phyloP scores from a whole-genome alignment of 176 grass and related monocot genomes.

The Bothriochloa decipiens region DNA sequence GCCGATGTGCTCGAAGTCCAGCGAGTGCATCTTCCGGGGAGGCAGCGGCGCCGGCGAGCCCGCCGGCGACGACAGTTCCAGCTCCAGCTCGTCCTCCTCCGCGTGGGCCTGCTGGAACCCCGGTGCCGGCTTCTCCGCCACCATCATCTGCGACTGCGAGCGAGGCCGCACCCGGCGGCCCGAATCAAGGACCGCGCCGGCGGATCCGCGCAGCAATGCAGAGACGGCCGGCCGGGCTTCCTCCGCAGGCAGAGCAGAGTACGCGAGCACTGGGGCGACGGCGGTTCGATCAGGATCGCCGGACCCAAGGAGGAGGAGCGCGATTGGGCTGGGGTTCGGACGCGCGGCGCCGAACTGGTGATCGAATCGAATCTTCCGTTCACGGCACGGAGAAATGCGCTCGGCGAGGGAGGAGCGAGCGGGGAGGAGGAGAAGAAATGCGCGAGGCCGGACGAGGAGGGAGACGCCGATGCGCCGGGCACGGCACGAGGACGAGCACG shows the following conservation, averaged over 20 bases:
- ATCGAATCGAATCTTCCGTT: background rate
- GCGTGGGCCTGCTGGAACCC: constrained; percentile 52
- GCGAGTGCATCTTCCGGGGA: constrained; percentile 66
- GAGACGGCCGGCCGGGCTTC: background rate
- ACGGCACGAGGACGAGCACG: constrained; percentile 3
- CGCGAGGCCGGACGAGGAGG: background rate
- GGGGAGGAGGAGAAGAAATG: background rate
- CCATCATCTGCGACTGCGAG: constrained; percentile 59
- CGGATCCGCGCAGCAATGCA: constrained; percentile 15
- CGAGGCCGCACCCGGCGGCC: background rate
- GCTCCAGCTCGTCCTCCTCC: background rate
- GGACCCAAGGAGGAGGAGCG: background rate
- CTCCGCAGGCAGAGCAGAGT: background rate
- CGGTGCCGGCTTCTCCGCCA: constrained; percentile 61
- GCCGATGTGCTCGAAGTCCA: constrained; percentile 92
- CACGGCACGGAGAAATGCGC: background rate
- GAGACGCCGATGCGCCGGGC: constrained; percentile 11
- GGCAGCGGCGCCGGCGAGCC: constrained; percentile 41
- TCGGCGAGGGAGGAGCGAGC: background rate
- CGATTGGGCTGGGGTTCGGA: constrained; percentile 5
- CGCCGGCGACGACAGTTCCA: constrained; percentile 13
- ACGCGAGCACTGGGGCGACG: background rate
- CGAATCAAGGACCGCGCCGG: constrained; percentile 11
- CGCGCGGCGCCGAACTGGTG: background rate
- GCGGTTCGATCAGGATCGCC: constrained; percentile 9